phyloP scores from a whole-genome alignment of 2,329 filamentous ascomycete species.

The Didymella sp. region DNA sequence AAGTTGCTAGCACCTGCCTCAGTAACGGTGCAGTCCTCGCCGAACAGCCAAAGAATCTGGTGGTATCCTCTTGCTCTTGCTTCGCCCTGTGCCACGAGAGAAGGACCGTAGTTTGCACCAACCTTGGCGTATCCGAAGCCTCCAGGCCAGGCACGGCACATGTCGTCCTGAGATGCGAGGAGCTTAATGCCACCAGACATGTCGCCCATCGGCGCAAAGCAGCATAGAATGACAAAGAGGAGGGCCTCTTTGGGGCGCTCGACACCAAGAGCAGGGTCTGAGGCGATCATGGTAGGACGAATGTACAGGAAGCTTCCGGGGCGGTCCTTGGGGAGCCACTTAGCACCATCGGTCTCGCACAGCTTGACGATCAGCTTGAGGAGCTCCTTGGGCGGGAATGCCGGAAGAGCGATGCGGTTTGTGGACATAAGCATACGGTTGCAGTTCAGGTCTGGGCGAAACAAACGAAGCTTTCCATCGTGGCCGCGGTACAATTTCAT shows the following conservation, averaged over 20 bases:
- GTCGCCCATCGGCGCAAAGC: constrained; percentile 55
- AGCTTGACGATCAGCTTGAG: constrained; percentile 76
- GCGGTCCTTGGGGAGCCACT: constrained; percentile 77
- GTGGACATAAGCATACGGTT: constrained; percentile 65
- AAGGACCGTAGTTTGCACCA: constrained; percentile 91
- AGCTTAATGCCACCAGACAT: constrained; percentile 64
- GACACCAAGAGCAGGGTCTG: constrained; percentile 80
- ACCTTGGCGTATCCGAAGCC: constrained; percentile 93
- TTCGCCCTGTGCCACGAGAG: constrained; percentile 77
- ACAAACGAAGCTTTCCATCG: constrained; percentile 76
- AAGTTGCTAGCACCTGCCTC: constrained; percentile 94
- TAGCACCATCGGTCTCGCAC: constrained; percentile 73
- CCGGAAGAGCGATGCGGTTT: constrained; percentile 74
- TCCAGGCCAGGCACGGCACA: constrained; percentile 89
- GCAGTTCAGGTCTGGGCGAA: constrained; percentile 78
- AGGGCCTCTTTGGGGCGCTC: constrained; percentile 81
- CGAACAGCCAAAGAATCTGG: constrained; percentile 95
- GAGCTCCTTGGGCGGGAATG: constrained; percentile 73
- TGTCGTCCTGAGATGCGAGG: constrained; percentile 79
- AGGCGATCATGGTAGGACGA: constrained; percentile 85
- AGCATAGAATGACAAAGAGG: constrained; percentile 76
- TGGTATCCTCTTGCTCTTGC: constrained; percentile 77
- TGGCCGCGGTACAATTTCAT: constrained; percentile 74
- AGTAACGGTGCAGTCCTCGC: constrained; percentile 76
- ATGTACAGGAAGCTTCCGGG: constrained; percentile 81